Percentiles rank a stretch among this genome's conserved stretches.
These are phyloP conservation scores for Sugiyamaella marilandica DNA, from an alignment of 805 yeast species.

Conservation along the genomic window DNA sequence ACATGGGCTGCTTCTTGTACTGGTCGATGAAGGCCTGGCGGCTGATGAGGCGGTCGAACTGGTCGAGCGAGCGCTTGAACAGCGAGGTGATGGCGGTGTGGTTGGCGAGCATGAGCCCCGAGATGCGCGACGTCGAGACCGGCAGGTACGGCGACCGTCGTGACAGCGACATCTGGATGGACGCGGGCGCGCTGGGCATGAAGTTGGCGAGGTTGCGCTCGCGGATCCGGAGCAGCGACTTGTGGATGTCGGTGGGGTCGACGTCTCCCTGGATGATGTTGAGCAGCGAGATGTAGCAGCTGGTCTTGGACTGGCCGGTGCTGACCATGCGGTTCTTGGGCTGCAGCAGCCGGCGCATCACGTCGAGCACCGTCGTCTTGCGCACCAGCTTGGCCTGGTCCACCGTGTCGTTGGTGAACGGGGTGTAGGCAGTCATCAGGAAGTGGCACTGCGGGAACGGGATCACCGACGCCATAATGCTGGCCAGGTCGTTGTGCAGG, in stretches of 20 bases:
- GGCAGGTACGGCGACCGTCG: constrained; percentile 57
- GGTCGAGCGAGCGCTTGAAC: constrained; percentile 60
- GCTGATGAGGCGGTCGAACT: constrained; percentile 74
- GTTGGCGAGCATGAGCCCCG: constrained; percentile 82
- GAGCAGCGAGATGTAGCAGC: constrained; percentile 61
- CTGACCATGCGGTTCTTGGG: constrained; percentile 71
- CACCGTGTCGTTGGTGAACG: constrained; percentile 64
- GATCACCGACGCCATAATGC: constrained; percentile 72
- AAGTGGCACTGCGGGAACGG: constrained; percentile 85
- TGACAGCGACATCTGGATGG: constrained; percentile 74
- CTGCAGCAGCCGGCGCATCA: constrained; percentile 74
- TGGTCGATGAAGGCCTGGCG: constrained; percentile 81
- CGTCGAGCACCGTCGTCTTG: constrained; percentile 76
- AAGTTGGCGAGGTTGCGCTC: constrained; percentile 51
- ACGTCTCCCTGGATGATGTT: constrained; percentile 64
- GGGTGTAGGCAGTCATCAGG: constrained; percentile 65
- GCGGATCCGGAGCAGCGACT: constrained; percentile 37
- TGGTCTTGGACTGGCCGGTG: constrained; percentile 38
- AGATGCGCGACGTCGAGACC: constrained; percentile 46
- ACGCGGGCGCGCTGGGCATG: constrained; percentile 81
- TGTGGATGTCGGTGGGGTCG: constrained; percentile 64
- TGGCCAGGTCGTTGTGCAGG: constrained; percentile 79
- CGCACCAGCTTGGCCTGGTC: constrained; percentile 55
- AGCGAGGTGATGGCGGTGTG: constrained; percentile 68
- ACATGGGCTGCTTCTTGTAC: constrained; percentile 48